These are phyloP conservation scores for Tetrahymena thermophila DNA, from an alignment of 73 alveolate species.

Conservation along the genomic window DNA sequence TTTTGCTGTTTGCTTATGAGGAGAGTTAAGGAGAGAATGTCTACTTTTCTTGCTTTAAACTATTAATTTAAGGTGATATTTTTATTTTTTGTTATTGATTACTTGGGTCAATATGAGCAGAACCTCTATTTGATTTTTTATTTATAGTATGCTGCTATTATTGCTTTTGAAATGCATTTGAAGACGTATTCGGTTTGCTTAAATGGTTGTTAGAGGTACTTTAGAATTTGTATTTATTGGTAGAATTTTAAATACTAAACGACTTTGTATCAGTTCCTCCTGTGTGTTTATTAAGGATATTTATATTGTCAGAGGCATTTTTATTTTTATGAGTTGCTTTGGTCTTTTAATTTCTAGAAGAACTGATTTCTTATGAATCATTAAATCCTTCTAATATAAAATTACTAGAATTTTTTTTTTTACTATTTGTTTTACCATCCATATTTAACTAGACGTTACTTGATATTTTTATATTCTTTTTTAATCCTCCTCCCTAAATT, in stretches of 20 bases:
- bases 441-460: background rate
- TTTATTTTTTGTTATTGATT: background rate
- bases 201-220: background rate
- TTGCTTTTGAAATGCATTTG: background rate
- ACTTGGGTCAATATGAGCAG: background rate
- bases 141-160: background rate
- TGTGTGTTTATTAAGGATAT: background rate
- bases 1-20: background rate
- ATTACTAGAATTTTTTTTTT: background rate
- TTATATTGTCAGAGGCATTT: background rate
- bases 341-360: background rate
- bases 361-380: background rate
- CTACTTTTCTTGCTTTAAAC: background rate
- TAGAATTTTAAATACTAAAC: background rate
- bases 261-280: background rate
- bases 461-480: background rate
- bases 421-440: background rate
- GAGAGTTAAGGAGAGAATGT: background rate
- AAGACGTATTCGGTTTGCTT: background rate
- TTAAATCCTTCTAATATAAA: background rate
- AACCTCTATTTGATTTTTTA: background rate
- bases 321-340: background rate
- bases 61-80: background rate
- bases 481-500: background rate
- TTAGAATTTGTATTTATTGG: background rate